phyloP scores from a whole-genome alignment of 495 filamentous ascomycete genomes.

The Neurospora cerealis region DNA sequence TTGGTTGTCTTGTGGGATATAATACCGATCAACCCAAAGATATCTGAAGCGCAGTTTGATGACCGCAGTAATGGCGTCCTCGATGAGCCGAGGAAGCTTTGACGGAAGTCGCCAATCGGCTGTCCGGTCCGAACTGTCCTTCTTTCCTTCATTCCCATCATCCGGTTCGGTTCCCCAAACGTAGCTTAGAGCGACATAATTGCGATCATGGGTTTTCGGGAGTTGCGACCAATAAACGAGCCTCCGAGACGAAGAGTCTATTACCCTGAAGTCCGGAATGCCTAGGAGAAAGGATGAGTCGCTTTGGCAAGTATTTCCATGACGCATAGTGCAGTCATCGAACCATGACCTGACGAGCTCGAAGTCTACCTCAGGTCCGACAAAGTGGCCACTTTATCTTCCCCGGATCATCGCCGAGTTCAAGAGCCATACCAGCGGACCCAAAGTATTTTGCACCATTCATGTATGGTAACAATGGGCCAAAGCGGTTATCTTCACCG shows the following conservation, averaged over 20 bases:
- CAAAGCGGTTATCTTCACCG: no score
- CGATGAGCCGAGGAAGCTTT: neutral
- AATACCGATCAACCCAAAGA: neutral
- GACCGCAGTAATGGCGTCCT: neutral
- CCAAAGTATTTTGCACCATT: accelerated
- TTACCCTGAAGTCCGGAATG: neutral
- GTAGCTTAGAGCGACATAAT: neutral
- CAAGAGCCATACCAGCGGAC: neutral
- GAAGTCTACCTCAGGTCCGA: neutral
- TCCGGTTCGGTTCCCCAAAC: neutral
- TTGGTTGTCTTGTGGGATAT: neutral
- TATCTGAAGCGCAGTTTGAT: neutral
- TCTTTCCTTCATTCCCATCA: neutral
- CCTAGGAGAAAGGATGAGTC: neutral
- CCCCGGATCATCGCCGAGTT: neutral
- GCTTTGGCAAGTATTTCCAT: neutral
- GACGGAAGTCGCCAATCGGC: neutral
- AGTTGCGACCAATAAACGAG: neutral
- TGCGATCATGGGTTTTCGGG: neutral
- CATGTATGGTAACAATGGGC: neutral
- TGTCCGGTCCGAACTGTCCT: conserved; percentile 6
- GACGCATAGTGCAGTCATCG: neutral
- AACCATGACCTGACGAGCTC: neutral
- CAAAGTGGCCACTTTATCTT: neutral
- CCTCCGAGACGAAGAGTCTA: neutral